phyloP scores from a whole-genome alignment of 768 basidiomycete species.

The Daedaleopsis sinensis region DNA sequence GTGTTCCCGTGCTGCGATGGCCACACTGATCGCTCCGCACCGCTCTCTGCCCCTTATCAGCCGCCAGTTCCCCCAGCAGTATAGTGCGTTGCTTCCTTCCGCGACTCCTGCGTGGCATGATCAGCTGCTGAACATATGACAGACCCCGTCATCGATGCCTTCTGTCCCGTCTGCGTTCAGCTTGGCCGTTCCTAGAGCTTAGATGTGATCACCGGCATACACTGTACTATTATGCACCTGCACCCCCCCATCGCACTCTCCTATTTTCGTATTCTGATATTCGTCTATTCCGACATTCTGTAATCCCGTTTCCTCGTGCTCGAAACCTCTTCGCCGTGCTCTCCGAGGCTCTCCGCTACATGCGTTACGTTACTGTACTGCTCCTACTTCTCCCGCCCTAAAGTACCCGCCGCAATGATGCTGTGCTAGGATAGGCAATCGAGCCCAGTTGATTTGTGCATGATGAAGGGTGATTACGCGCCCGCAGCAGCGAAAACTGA shows the following conservation, averaged over 20 bases:
- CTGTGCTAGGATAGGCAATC: constrained; percentile 14
- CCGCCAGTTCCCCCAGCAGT: constrained; percentile 71
- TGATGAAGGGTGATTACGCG: constrained; percentile 6
- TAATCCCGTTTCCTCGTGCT: background rate
- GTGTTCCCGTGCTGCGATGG: background rate
- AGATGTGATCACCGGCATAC: constrained; percentile 13
- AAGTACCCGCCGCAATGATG: constrained; percentile 13
- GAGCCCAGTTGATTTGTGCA: constrained; percentile 1
- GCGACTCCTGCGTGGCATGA: constrained; percentile 9
- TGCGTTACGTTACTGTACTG: constrained; percentile 16
- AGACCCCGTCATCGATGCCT: constrained; percentile 34
- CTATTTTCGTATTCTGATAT: background rate
- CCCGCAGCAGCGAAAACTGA: background rate
- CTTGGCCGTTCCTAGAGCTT: constrained; percentile 24
- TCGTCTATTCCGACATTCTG: background rate
- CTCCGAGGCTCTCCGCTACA: background rate
- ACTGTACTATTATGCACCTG: constrained; percentile 14
- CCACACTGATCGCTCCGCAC: constrained; percentile 7
- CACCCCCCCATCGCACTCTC: background rate
- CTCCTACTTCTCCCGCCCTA: constrained; percentile 11
- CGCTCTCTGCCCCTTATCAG: constrained; percentile 38
- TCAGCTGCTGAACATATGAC: constrained; percentile 11
- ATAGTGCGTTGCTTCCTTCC: constrained; percentile 48
- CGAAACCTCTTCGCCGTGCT: background rate
- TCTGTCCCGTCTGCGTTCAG: constrained; percentile 31